phyloP scores from a whole-genome alignment of 2,329 filamentous ascomycete genomes.

The Aspergillus melleus region DNA sequence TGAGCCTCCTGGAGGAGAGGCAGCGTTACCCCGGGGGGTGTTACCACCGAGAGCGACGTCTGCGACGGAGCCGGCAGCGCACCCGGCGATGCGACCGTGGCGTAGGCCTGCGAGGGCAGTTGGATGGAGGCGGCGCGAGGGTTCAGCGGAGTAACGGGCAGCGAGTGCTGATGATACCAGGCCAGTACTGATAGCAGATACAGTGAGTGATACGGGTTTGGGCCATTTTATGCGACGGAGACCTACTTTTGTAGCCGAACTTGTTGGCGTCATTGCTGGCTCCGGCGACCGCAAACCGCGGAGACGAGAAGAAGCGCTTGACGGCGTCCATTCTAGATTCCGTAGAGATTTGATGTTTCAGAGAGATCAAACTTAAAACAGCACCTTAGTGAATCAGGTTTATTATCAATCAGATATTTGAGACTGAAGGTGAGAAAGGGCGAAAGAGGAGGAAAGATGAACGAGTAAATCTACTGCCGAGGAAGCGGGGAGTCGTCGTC shows the following conservation, averaged over 20 bases:
- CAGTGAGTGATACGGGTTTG: constrained; percentile 3
- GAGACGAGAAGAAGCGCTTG: constrained; percentile 75
- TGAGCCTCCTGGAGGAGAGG: constrained; percentile 75
- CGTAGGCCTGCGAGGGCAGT: constrained; percentile 59
- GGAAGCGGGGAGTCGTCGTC: not conserved
- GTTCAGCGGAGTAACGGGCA: constrained; percentile 83
- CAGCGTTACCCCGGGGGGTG: constrained; percentile 75
- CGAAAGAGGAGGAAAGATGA: too few relatives aligned
- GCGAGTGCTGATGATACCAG: constrained; percentile 78
- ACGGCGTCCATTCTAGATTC: constrained; percentile 51
- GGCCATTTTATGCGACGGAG: not conserved
- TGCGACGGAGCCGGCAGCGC: constrained; percentile 65
- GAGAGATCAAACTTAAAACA: too few relatives aligned
- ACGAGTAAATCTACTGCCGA: not conserved
- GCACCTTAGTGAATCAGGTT: too few relatives aligned
- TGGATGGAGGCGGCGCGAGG: constrained; percentile 66
- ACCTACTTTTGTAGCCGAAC: constrained; percentile 80
- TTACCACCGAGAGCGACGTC: constrained; percentile 83
- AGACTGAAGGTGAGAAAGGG: too few relatives aligned
- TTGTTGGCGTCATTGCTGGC: constrained; percentile 82
- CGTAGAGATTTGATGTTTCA: too few relatives aligned
- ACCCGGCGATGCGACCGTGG: constrained; percentile 65
- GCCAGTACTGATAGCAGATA: constrained; percentile 66
- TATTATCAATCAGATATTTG: too few relatives aligned
- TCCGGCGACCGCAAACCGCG: constrained; percentile 83